Base-by-base conservation (phyloP, 495 filamentous ascomycete species). In the Neurospora sp. region DNA sequence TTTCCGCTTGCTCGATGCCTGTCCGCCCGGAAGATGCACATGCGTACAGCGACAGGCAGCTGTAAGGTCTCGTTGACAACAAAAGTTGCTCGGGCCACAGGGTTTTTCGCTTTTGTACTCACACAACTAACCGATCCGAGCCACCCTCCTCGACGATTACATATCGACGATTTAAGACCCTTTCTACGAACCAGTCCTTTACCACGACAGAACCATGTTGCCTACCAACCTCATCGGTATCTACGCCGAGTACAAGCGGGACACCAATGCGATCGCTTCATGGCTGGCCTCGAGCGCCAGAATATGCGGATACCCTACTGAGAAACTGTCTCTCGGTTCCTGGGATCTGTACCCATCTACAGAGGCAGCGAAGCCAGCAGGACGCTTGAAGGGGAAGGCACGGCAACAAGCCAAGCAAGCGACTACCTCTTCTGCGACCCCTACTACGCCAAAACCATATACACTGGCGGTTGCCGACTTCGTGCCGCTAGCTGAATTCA, bases 241-340 rank as follows among this genome's bases (percentile, higher is more conserved):
- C 44, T 87, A 87, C 75, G 76, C 76, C 14, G 81, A 81, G 73
- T 88, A 88, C 74, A 88, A 87, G 75, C 76, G 76, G 39, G 87
- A 88, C 73, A 87, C 84, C 23, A 79, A 85, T 72, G 77, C 72
- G 1, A 81, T 88, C 70, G 86, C 86, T 46, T 81, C 82, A 14
- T 87, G 85, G 86, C 84, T 88, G 46, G 84, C 85, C 9, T 78
- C 82, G 39, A 84, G 81, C 37, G 86, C 85, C 69, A 83, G 78
- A 71, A 75, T 83, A 72, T 80, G 71, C 42, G 83, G 83, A 1
- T 85, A 75, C 73, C 31, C 77, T 42, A 70, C 73, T 18, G 71
- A 76, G 12, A 70, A 77, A 41, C 69, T 75, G 0, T 71, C 70
- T 1, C 39, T 75, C 18, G 38, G 62, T 14, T 71, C 72, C 6